Percentiles rank a stretch among this genome's conserved stretches.
Conservation (phyloP, 1,284 basidiomycete genomes). For the Thelephora terrestris region DNA sequence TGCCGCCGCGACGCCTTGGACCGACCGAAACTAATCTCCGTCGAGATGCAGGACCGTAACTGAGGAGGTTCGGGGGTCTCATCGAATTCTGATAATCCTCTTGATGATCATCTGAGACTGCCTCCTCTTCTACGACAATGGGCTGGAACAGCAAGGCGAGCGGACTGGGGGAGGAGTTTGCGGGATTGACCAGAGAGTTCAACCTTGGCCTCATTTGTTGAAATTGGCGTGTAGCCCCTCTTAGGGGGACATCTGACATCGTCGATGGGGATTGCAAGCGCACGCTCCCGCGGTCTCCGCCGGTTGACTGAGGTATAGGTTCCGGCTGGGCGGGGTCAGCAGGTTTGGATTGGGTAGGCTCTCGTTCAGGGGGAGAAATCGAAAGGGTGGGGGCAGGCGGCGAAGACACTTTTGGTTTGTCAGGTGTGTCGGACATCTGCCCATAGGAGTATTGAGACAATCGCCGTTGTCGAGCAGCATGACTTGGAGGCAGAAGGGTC, state of each 20-base stretch:
- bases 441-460: constrained; percentile 24
- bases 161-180: constrained; percentile 43
- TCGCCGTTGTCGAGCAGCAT: constrained; percentile 20
- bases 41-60: constrained; percentile 51
- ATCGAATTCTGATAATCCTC: constrained; percentile 11
- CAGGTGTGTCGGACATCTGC: constrained; percentile 11
- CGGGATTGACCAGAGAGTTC: constrained; percentile 34
- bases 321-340: constrained; percentile 10
- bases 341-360: constrained; percentile 9
- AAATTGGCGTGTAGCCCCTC: constrained; percentile 14
- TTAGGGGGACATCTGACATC: constrained; percentile 11
- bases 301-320: constrained; percentile 4
- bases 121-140: constrained; percentile 41
- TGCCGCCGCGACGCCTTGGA: constrained; percentile 10
- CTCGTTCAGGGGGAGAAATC: constrained; percentile 13
- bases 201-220: constrained; percentile 32
- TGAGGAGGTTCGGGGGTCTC: constrained; percentile 22
- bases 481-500: constrained; percentile 17
- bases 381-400: constrained; percentile 11
- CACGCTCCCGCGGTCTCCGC: background rate
- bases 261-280: constrained; percentile 2
- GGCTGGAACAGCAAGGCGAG: constrained; percentile 68
- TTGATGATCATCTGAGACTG: constrained; percentile 23
- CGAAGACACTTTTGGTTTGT: constrained; percentile 11
- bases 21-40: constrained; percentile 41